phyloP scores from a whole-genome alignment of 1,284 basidiomycete species.

The Fomitopsis betulina region DNA sequence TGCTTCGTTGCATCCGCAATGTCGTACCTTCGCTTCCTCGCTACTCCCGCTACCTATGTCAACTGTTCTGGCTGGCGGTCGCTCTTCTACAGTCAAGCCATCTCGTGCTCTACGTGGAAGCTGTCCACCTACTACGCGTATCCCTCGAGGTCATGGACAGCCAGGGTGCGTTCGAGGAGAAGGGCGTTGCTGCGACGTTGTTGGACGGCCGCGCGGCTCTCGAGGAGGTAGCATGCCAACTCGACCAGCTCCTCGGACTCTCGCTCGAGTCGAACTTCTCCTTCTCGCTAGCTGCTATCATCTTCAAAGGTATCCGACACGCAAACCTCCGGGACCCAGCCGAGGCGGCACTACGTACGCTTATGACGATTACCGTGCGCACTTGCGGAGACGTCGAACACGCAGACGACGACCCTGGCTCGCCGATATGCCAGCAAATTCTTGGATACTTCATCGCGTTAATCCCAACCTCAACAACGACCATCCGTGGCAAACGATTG shows the following conservation, averaged over 20 bases:
- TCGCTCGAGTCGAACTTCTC: slow-evolving; percentile 80
- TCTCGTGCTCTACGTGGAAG: slow-evolving; percentile 70
- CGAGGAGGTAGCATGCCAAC: slow-evolving; percentile 66
- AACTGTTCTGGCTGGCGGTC: slow-evolving; percentile 84
- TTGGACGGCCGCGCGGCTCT: slow-evolving; percentile 62
- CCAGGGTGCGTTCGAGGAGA: slow-evolving; percentile 51
- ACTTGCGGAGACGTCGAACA: slow-evolving; percentile 36
- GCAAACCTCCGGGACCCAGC: slow-evolving; percentile 58
- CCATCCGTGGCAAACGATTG: slow-evolving; percentile 50
- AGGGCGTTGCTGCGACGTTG: slow-evolving; percentile 54
- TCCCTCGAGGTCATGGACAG: slow-evolving; percentile 65
- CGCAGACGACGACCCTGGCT: slow-evolving; percentile 32
- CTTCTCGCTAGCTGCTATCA: slow-evolving; percentile 75
- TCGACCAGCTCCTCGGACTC: slow-evolving; percentile 71
- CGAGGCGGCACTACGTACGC: slow-evolving; percentile 49
- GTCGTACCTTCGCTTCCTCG: slow-evolving; percentile 67
- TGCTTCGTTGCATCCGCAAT: slow-evolving; percentile 81
- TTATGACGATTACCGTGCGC: slow-evolving; percentile 53
- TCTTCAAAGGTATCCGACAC: slow-evolving; percentile 84
- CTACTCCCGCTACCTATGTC: slow-evolving; percentile 69
- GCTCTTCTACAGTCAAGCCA: slow-evolving; percentile 77
- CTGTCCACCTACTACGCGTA: slow-evolving; percentile 58
- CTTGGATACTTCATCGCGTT: slow-evolving; percentile 83
- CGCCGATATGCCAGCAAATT: slow-evolving; percentile 51
- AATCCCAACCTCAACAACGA: slow-evolving; percentile 63